phyloP scores from a whole-genome alignment of 345 rosid species.

The Sonneratia caseolaris region DNA sequence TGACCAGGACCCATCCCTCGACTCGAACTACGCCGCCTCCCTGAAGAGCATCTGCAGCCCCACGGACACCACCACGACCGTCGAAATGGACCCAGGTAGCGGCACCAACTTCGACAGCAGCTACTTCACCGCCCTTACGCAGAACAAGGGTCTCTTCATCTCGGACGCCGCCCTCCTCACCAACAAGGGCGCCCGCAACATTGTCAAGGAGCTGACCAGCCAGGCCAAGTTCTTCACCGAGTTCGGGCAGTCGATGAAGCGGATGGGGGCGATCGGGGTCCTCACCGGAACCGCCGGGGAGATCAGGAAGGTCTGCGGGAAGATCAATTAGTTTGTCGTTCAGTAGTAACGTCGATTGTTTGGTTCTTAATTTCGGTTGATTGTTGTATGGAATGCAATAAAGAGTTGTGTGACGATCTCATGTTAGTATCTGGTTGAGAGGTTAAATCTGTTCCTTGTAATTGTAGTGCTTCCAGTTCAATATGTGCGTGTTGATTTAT shows the following conservation, averaged over 20 bases:
- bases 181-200: neutral
- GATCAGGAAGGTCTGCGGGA: slow-evolving; percentile 3
- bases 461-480: neutral
- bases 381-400: neutral
- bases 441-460: neutral
- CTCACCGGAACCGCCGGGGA: slow-evolving; percentile 41
- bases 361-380: neutral
- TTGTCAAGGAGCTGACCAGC: neutral
- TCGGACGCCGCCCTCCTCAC: slow-evolving; percentile 1
- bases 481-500: neutral
- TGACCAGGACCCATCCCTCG: slow-evolving; percentile 47
- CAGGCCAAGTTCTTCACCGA: slow-evolving; percentile 35
- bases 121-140: slow-evolving; percentile 19
- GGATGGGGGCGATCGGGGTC: slow-evolving; percentile 53
- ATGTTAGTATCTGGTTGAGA: neutral
- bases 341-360: neutral
- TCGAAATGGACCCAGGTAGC: slow-evolving; percentile 51
- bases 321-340: slow-evolving; percentile 5
- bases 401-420: too few species aligned
- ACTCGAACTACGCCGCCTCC: slow-evolving; percentile 24
- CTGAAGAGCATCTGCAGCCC: slow-evolving; percentile 38
- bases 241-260: slow-evolving; percentile 55
- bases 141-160: neutral
- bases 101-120: slow-evolving; percentile 27
- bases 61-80: slow-evolving; percentile 16